Evolutionary conservation across 345 rosid species (phyloP).

Genomic region (Linum usitatissimum): DNA sequence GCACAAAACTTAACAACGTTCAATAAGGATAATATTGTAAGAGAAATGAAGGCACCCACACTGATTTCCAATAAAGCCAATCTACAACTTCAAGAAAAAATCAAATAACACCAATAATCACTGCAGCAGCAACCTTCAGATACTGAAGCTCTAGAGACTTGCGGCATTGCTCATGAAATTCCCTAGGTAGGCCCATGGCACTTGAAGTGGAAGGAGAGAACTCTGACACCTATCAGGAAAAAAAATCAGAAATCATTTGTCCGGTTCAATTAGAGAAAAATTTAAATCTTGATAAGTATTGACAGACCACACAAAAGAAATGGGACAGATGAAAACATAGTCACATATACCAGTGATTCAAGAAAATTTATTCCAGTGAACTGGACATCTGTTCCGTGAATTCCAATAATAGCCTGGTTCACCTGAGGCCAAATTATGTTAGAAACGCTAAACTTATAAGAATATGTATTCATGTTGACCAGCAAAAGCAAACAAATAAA

Average conservation of each 20-base stretch:
- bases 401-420: constrained; percentile 70
- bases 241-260: constrained; percentile 8
- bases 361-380: constrained; percentile 71
- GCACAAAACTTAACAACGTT: constrained; percentile 12
- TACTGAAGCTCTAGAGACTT: constrained; percentile 65
- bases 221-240: constrained; percentile 64
- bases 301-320: neutral
- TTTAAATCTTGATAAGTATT: neutral
- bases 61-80: neutral
- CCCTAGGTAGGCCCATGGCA: constrained; percentile 95
- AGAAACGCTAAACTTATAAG: constrained; percentile 12
- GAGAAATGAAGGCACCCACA: constrained; percentile 13
- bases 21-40: constrained; percentile 1
- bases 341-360: constrained; percentile 66
- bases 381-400: constrained; percentile 70
- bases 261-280: neutral
- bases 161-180: constrained; percentile 85
- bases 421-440: constrained; percentile 44
- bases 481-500: neutral
- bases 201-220: constrained; percentile 92
- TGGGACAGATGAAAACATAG: neutral
- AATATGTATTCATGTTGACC: neutral
- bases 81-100: constrained; percentile 7
- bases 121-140: constrained; percentile 50
- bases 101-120: constrained; percentile 16